Evolutionary conservation across 805 yeast species (phyloP), one percentile per base, ranked within the genome.

Genomic region (Wickerhamiella alocasiicola): DNA sequence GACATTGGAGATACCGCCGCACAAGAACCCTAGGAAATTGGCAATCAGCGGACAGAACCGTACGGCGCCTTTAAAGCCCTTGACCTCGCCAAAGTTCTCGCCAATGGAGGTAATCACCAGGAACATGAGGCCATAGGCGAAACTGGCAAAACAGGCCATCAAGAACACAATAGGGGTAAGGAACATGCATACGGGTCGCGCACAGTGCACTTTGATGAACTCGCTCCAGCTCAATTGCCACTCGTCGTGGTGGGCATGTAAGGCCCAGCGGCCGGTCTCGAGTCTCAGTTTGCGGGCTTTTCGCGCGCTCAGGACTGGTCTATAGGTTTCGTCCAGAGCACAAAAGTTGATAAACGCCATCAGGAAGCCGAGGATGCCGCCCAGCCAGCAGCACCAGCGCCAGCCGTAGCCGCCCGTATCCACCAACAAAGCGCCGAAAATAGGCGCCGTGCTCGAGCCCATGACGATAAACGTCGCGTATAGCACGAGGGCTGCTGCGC

Each of bases 231-330:
- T 62, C 57, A 84, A 58, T 36, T 83, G 83, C 55, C 73, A 75
- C 23, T 88, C 91, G 13, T 88, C 97, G 57, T 82, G 93, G 63
- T 81, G 93, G 20, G 96, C 81, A 82, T 84, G 85, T 46, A 82
- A 78, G 52, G 78, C 79, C 46, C 68, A 67, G 53, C 83, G 78
- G 32, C 91, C 85, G 3, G 95, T 81, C 55, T 74, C 76, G 51
- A 72, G 67, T 62, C 95, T 72, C 51, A 84, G 54, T 51, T 59
- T 67, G 43, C 60, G 61, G 15, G 95, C 95, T 56, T 76, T 71
- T 29, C 55, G 65, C 52, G 78, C 74, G 48, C 81, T 66, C 39
- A 85, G 73, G 0, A 50, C 53, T 5, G 63, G 61, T 6, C 50
- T 52, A 43, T 63, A 68, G 9, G 61, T 60, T 62, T 66, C 59